These are phyloP conservation scores for Penicillium sp. DNA, from an alignment of 2,329 filamentous ascomycete genomes.

Conservation along the genomic window DNA sequence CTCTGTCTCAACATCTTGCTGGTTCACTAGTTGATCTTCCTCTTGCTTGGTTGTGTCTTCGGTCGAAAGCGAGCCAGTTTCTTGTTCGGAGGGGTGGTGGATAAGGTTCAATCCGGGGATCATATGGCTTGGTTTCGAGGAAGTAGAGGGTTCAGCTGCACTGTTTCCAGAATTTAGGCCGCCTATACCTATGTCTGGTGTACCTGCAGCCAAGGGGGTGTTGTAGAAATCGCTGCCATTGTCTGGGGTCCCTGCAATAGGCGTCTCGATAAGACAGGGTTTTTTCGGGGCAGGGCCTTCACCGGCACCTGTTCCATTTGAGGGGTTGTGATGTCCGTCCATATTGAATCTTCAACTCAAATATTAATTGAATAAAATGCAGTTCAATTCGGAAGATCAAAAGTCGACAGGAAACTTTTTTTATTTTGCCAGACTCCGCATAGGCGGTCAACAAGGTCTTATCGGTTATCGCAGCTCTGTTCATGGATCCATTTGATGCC, in stretches of 20 bases:
- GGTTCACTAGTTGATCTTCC: background rate
- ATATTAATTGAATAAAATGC: background rate
- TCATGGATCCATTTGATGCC: background rate
- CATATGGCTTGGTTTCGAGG: slow-evolving; percentile 21
- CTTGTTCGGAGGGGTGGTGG: slow-evolving; percentile 20
- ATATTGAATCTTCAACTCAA: slow-evolving; percentile 22
- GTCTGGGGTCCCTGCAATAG: slow-evolving; percentile 35
- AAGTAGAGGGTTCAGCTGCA: slow-evolving; percentile 13
- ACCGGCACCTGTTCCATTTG: slow-evolving; percentile 14
- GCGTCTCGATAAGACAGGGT: slow-evolving; percentile 30
- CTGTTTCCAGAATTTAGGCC: slow-evolving; percentile 3
- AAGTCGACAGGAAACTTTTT: slow-evolving; percentile 28
- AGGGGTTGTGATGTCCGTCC: slow-evolving; percentile 23
- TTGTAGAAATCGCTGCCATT: slow-evolving; percentile 47
- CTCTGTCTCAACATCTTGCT: background rate
- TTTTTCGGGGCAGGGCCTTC: slow-evolving; percentile 30
- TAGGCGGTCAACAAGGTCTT: slow-evolving; percentile 29
- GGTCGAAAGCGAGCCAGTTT: slow-evolving; percentile 1
- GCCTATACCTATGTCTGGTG: slow-evolving; percentile 23
- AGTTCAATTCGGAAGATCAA: slow-evolving; percentile 4
- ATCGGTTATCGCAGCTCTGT: slow-evolving; percentile 29
- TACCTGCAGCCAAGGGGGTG: slow-evolving; percentile 35
- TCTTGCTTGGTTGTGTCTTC: slow-evolving; percentile 5
- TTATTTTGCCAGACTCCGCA: slow-evolving; percentile 24
- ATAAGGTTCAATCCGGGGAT: slow-evolving; percentile 43